Evolutionary conservation across 192 early-diverging fungal genomes (phyloP).

Genomic region (Dimargaris xerosporica): DNA sequence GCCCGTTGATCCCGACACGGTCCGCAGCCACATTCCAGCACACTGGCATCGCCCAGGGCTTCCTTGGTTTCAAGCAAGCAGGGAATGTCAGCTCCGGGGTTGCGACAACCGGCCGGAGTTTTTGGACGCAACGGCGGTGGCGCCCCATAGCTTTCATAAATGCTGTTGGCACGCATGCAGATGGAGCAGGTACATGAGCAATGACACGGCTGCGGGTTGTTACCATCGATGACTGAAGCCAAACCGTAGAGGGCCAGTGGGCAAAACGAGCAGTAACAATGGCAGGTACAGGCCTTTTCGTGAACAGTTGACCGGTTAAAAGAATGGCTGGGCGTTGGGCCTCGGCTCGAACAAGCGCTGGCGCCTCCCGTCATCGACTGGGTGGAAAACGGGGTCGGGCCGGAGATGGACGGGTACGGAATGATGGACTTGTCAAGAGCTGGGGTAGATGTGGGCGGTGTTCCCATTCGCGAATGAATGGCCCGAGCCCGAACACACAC

Average conservation of each 20-base stretch:
- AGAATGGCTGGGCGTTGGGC: neutral
- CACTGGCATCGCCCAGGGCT: neutral
- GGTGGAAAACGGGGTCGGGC: neutral
- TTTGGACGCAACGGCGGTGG: conserved; percentile 1
- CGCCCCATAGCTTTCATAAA: conserved; percentile 3
- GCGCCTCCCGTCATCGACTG: neutral
- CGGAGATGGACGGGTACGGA: neutral
- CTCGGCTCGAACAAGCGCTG: neutral
- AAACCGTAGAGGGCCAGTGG: neutral
- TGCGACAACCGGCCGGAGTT: neutral
- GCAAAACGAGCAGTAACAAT: neutral
- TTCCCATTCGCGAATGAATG: neutral
- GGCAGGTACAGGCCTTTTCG: neutral
- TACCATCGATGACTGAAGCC: neutral
- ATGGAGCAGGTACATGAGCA: conserved; percentile 5
- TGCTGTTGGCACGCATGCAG: conserved; percentile 4
- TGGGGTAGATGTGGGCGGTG: neutral
- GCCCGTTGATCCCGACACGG: neutral
- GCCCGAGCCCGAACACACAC: conserved; percentile 2
- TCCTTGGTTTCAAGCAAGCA: neutral
- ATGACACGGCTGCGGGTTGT: neutral
- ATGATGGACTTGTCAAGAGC: neutral
- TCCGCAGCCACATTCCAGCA: neutral
- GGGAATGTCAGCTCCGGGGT: neutral
- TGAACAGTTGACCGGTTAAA: neutral